Conservation (phyloP, 148 eudicot genomes). For the Beta vulgaris region DNA sequence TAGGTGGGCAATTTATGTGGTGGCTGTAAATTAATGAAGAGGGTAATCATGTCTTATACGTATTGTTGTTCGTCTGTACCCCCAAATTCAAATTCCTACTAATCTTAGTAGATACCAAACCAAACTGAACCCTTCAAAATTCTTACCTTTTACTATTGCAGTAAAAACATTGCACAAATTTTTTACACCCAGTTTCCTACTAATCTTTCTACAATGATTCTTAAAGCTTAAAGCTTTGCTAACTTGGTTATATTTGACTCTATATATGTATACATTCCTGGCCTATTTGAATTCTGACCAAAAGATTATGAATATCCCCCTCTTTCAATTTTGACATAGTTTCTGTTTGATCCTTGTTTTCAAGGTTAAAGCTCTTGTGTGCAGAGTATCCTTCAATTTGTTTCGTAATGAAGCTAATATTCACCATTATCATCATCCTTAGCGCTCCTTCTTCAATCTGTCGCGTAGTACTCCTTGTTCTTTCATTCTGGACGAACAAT, state of each 20-base stretch:
- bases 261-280: neutral
- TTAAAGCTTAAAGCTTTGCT: neutral
- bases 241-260: neutral
- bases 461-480: neutral
- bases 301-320: neutral
- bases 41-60: no score
- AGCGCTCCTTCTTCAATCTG: neutral
- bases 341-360: slow-evolving; percentile 1
- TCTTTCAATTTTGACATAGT: neutral
- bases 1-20: no score
- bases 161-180: slow-evolving; percentile 12
- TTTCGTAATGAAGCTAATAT: neutral
- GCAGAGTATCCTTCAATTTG: neutral
- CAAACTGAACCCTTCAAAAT: neutral
- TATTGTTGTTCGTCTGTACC: no score
- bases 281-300: neutral
- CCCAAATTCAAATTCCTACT: no score
- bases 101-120: neutral
- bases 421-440: neutral
- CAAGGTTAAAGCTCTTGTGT: neutral
- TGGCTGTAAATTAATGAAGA: no score
- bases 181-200: neutral
- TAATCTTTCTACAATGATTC: neutral
- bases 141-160: neutral
- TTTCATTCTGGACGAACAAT: slow-evolving; percentile 16